Conservation (phyloP, 768 basidiomycete genomes). For the Omphalotus guepiniiformis region DNA sequence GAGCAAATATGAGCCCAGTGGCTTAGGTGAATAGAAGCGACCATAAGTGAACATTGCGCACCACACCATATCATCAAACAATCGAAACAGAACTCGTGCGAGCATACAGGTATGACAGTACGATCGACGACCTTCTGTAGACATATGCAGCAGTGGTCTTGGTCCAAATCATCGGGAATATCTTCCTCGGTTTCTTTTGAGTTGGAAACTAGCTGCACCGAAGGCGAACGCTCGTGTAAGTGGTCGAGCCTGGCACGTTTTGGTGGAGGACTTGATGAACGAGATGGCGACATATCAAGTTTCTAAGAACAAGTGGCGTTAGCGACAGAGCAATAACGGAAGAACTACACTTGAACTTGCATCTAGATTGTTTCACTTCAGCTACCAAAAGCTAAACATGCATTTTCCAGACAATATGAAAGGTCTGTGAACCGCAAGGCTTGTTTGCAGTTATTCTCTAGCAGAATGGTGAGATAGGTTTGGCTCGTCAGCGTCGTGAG, state of each 20-base stretch:
- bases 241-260: constrained; percentile 37
- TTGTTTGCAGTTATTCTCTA: no score
- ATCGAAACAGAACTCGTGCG: constrained; percentile 93
- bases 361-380: no score
- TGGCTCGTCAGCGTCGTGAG: no score
- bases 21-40: not conserved
- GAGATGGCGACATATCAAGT: no score
- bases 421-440: no score
- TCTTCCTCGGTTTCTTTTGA: constrained; percentile 15
- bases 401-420: no score
- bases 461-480: no score
- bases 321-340: no score
- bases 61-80: constrained; percentile 86
- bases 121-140: constrained; percentile 72
- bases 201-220: constrained; percentile 3
- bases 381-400: no score
- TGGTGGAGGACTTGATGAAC: constrained; percentile 24
- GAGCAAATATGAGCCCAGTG: not conserved
- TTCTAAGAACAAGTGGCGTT: no score
- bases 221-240: constrained; percentile 18
- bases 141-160: constrained; percentile 82
- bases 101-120: constrained; percentile 79
- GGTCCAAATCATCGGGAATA: constrained; percentile 33
- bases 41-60: constrained; percentile 27
- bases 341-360: no score